These are phyloP conservation scores for Austroboletus niveus DNA, from an alignment of 1,284 basidiomycete species.

Conservation along the genomic window DNA sequence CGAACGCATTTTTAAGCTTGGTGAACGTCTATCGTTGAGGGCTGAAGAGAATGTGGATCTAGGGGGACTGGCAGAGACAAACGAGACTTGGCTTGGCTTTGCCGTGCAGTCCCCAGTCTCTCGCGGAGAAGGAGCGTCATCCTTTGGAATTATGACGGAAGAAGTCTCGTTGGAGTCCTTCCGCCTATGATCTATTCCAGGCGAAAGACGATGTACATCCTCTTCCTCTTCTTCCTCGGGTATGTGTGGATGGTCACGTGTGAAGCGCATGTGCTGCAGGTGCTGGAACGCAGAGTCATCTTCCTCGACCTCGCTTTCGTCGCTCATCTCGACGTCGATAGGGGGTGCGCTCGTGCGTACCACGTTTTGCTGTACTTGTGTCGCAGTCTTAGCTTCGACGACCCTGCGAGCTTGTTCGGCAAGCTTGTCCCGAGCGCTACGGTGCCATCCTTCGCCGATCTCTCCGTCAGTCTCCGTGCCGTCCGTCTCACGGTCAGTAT, in stretches of 20 bases:
- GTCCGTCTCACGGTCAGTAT: constrained; percentile 54
- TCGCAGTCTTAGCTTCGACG: constrained; percentile 53
- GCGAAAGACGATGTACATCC: constrained; percentile 26
- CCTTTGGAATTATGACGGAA: constrained; percentile 17
- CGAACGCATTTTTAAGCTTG: constrained; percentile 11
- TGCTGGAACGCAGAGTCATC: constrained; percentile 48
- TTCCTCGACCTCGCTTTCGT: constrained; percentile 72
- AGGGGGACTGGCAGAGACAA: constrained; percentile 31
- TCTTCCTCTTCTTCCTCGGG: constrained; percentile 65
- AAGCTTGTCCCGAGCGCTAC: constrained; percentile 62
- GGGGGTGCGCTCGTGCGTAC: constrained; percentile 53
- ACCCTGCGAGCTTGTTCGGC: constrained; percentile 71
- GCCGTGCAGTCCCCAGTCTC: constrained; percentile 42
- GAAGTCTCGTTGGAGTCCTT: constrained; percentile 17
- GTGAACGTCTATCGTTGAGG: constrained; percentile 15
- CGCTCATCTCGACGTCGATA: constrained; percentile 73
- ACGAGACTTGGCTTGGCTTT: constrained; percentile 40
- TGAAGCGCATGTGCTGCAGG: constrained; percentile 36
- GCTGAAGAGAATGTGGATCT: constrained; percentile 27
- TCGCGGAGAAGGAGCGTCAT: constrained; percentile 33
- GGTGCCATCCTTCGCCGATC: constrained; percentile 60
- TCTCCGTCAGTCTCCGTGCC: constrained; percentile 53
- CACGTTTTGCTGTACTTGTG: constrained; percentile 39
- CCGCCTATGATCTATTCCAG: constrained; percentile 11
- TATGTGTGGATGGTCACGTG: constrained; percentile 53